Evolutionary conservation across 2,329 filamentous ascomycete species (phyloP), one percentile per base, ranked within the genome.

Genomic region (Paracamarosporium sp.): DNA sequence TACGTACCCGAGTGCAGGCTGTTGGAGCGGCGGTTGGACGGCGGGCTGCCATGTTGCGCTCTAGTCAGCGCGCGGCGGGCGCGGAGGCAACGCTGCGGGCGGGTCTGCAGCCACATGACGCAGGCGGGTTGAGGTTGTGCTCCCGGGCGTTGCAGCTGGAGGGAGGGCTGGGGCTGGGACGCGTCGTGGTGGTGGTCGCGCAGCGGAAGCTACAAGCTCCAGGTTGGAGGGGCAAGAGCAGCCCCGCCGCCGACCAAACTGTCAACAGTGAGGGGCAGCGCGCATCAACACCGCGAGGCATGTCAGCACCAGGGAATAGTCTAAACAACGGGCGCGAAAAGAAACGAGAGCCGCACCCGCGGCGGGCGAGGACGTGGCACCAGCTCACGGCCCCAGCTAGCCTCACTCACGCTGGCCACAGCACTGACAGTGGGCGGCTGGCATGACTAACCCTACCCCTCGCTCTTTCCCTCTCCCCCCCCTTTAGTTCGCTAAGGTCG

Each of bases 1-100:
- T 33, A 38, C 22, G 31, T 50, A 38, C 36, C 36, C 31, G 36
- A n/a, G 17, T 13, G 20, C 48, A n/a, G 48, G 48, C 27, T n/a
- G 35, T 24, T 51, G 50, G 28, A 53, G 52, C 30, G 66, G 64
- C 55, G 66, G 66, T 70, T 72, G 69, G 72, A 59, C 60, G 63
- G 48, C 55, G 64, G 53, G 63, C n/a, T 64, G 67, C 70, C 69
- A 73, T 63, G 64, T 68, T 64, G 68, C 70, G 61, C 30, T 25
- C 31, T n/a, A 27, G 45, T 27, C 45, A 36, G 30, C 45, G 22
- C 30, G 25, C 28, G 28, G 40, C 22, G 40, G 40, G 22, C 22
- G 25, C 25, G 30, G 20, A 20, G 15, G 30, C 45, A 25, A 24
- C 30, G 7, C 20, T n/a, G 17, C 12, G 24, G 25, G 41, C 25